These are phyloP conservation scores for Trichosporon faecale DNA, from an alignment of 1,284 basidiomycete genomes.

Conservation along the genomic window DNA sequence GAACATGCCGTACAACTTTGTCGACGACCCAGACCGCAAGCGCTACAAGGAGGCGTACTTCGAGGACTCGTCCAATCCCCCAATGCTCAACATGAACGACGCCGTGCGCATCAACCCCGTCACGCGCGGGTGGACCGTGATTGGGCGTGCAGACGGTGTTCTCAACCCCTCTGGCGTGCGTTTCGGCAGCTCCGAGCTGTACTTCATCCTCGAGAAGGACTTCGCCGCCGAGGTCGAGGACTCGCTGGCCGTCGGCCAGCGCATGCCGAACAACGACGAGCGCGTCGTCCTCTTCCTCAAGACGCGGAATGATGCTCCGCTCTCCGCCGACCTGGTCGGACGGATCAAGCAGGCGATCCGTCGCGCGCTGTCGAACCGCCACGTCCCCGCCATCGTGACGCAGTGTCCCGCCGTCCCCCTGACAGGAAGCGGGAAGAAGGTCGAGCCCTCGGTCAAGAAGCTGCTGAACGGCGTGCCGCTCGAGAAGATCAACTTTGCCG, in stretches of 20 bases:
- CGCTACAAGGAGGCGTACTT: slow-evolving; percentile 48
- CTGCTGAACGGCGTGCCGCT: slow-evolving; percentile 25
- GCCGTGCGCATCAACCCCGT: slow-evolving; percentile 25
- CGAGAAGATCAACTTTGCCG: slow-evolving; percentile 20
- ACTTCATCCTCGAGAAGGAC: slow-evolving; percentile 32
- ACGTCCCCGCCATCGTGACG: slow-evolving; percentile 40
- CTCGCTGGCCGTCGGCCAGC: slow-evolving; percentile 41
- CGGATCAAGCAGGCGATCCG: slow-evolving; percentile 35
- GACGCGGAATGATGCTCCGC: slow-evolving; percentile 26
- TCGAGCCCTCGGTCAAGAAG: slow-evolving; percentile 28
- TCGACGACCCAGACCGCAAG: slow-evolving; percentile 34
- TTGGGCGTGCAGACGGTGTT: slow-evolving; percentile 32
- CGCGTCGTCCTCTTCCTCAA: slow-evolving; percentile 44
- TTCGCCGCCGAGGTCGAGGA: slow-evolving; percentile 37
- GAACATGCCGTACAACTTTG: slow-evolving; percentile 40
- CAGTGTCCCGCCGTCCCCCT: slow-evolving; percentile 30
- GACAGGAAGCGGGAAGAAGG: slow-evolving; percentile 25
- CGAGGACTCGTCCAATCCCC: slow-evolving; percentile 30
- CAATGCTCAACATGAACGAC: slow-evolving; percentile 32
- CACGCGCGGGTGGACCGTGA: slow-evolving; percentile 23
- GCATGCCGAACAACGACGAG: slow-evolving; percentile 36
- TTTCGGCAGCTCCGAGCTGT: slow-evolving; percentile 32
- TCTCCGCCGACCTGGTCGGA: slow-evolving; percentile 23
- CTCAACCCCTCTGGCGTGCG: slow-evolving; percentile 35
- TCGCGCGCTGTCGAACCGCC: slow-evolving; percentile 32